Percentiles rank a stretch among this genome's conserved stretches.
These are phyloP conservation scores for Xylaria scruposa DNA, from an alignment of 495 filamentous ascomycete species.

Conservation along the genomic window DNA sequence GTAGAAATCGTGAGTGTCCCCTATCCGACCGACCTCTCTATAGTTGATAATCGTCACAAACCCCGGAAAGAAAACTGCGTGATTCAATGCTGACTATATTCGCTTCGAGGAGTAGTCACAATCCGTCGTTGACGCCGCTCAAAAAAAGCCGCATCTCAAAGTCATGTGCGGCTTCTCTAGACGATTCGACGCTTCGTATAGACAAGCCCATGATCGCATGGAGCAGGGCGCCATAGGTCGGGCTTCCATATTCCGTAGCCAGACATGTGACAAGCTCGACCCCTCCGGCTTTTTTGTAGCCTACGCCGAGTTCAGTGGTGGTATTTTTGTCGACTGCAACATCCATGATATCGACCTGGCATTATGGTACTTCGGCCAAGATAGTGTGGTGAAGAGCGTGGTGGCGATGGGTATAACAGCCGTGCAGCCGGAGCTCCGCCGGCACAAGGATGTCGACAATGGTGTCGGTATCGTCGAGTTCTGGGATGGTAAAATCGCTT, in stretches of 20 bases:
- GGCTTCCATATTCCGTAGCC: constrained; percentile 59
- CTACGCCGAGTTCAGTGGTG: constrained; percentile 62
- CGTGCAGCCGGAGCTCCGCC: constrained; percentile 64
- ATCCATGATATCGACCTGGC: constrained; percentile 67
- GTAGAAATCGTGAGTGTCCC: constrained; percentile 57
- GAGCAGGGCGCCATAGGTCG: constrained; percentile 56
- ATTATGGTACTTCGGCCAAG: constrained; percentile 63
- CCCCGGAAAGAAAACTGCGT: no score
- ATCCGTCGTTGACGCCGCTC: constrained; percentile 58
- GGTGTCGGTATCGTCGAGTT: constrained; percentile 70
- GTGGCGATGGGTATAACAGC: constrained; percentile 63
- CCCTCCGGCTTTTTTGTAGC: constrained; percentile 62
- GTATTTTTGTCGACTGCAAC: constrained; percentile 64
- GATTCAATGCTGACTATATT: not conserved
- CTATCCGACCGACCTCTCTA: not conserved
- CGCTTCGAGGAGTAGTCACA: constrained; percentile 48
- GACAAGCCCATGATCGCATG: constrained; percentile 56
- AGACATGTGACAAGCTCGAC: constrained; percentile 65
- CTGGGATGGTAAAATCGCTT: constrained; percentile 64
- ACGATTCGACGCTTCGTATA: constrained; percentile 64
- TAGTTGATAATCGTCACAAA: not conserved
- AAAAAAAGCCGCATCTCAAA: constrained; percentile 58
- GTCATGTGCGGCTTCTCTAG: constrained; percentile 64
- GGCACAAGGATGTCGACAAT: constrained; percentile 68
- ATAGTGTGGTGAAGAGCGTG: constrained; percentile 57